Percentiles rank a stretch among this genome's conserved stretches.
These are phyloP conservation scores for Diddensiella santjacobensis DNA, from an alignment of 805 yeast species.

Conservation along the genomic window DNA sequence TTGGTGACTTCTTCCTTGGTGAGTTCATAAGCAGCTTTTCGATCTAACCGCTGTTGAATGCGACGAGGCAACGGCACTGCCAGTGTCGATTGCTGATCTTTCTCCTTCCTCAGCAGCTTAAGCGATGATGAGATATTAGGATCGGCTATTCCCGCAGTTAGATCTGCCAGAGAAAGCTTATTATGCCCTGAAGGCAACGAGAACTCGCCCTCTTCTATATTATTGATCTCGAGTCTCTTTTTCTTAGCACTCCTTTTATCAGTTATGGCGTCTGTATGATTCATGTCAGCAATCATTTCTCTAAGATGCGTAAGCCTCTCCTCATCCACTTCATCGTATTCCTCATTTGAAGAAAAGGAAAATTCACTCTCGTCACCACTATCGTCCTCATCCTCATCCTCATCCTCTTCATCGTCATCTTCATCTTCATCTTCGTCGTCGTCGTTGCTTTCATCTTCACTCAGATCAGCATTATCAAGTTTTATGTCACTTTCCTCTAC, in stretches of 20 bases:
- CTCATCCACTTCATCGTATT: slow-evolving; percentile 46
- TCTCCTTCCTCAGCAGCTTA: slow-evolving; percentile 40
- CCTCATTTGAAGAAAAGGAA: background rate
- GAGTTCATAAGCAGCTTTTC: slow-evolving; percentile 86
- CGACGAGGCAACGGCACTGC: slow-evolving; percentile 82
- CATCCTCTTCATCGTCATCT: slow-evolving; percentile 12
- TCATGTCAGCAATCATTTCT: slow-evolving; percentile 32
- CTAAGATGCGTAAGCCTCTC: slow-evolving; percentile 42
- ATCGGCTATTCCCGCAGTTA: slow-evolving; percentile 55
- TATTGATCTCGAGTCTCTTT: slow-evolving; percentile 49
- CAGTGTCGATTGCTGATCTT: slow-evolving; percentile 45
- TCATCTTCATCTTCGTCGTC: slow-evolving; percentile 27
- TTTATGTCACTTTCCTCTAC: slow-evolving; percentile 22
- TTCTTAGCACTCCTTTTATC: slow-evolving; percentile 34
- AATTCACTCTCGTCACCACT: slow-evolving; percentile 17
- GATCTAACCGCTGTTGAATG: slow-evolving; percentile 78
- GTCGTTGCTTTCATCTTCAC: slow-evolving; percentile 26
- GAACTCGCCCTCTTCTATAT: slow-evolving; percentile 64
- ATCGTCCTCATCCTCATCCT: slow-evolving; percentile 15
- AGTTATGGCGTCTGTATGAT: slow-evolving; percentile 29
- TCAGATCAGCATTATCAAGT: slow-evolving; percentile 21
- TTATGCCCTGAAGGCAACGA: slow-evolving; percentile 59
- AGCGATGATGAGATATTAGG: slow-evolving; percentile 46
- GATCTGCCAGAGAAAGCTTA: slow-evolving; percentile 69
- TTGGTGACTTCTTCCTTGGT: slow-evolving; percentile 80